Percentiles rank a stretch among this genome's conserved stretches.
Evolutionary conservation across 148 eudicot species (phyloP).

Genomic region (Nepenthes mirabilis): DNA sequence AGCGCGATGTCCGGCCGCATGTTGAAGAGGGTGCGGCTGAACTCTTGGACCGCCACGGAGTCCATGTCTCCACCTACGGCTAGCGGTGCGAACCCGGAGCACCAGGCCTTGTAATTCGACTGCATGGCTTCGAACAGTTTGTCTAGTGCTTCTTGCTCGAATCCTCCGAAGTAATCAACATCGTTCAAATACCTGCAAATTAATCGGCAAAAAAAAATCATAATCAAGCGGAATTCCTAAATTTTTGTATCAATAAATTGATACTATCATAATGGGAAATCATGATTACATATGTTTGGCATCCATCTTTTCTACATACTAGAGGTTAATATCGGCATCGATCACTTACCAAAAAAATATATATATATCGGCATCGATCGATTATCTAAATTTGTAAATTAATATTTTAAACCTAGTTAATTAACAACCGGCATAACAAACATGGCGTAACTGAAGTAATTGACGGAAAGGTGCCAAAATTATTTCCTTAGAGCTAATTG

Average conservation of each 20-base stretch:
- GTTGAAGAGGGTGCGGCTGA: constrained; percentile 80
- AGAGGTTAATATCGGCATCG: too few relatives aligned
- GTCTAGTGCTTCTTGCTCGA: constrained; percentile 64
- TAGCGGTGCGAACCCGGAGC: constrained; percentile 69
- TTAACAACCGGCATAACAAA: background rate
- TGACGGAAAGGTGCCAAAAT: background rate
- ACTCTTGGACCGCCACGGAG: constrained; percentile 82
- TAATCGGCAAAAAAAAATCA: background rate
- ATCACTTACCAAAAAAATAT: too few relatives aligned
- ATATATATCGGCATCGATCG: too few relatives aligned
- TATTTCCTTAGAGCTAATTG: too few relatives aligned
- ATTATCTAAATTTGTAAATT: too few relatives aligned
- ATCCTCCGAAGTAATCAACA: constrained; percentile 78
- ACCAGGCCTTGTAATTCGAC: constrained; percentile 84
- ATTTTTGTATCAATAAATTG: too few relatives aligned
- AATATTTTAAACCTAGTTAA: too few relatives aligned
- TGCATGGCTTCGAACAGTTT: constrained; percentile 69
- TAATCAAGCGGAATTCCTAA: too few relatives aligned
- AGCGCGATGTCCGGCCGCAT: constrained; percentile 91
- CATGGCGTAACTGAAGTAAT: background rate
- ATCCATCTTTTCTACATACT: too few relatives aligned
- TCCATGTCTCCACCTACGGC: constrained; percentile 90
- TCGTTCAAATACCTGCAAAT: constrained; percentile 60
- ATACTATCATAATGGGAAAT: too few relatives aligned
- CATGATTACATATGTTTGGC: too few relatives aligned